Evolutionary conservation across 2,329 filamentous ascomycete species (phyloP), one percentile per base, ranked within the genome.

Genomic region (Davidsoniella australis): DNA sequence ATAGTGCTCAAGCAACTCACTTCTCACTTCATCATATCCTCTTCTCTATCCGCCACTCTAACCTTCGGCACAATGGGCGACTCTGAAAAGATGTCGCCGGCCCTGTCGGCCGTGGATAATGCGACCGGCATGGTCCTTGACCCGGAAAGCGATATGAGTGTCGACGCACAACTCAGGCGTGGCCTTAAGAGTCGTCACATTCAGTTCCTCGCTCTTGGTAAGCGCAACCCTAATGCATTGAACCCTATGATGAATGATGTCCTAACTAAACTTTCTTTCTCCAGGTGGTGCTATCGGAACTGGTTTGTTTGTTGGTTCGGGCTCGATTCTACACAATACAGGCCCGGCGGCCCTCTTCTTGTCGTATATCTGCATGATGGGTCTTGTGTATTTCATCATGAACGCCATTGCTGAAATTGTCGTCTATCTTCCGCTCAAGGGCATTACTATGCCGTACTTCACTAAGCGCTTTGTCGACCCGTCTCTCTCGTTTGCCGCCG

Each of bases 261-360:
- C 10, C 33, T 37, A 43, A 52, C 7, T 42, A 38, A 53, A 18
- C 18, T 18, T 36, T 10, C 12, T 41, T 12, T 12, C 14, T 48
- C 8, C 12, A 51, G 62, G 62, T 41, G 72, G 72, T 53, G 75
- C 72, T 18, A 79, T 80, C 54, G 76, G 76, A 49, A 80, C 76
- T 3, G 76, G 76, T 56, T 68, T 80, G 17, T 80, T 80, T 59
- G 69, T 81, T 53, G 75, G 76, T 50, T 76, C 73, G 37, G 76
- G 76, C 20, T 63, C 63, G 51, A 75, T 77, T 47, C 63, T 80
- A 47, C 64, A 69, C 33, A 63, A 64, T 8, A 70, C 71, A 24
- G 78, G 78, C 2, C 78, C 78, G 2, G 80, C 78, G 4, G 78
- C 81, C 0, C 64, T 86, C 14, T 72, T 86, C 59, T 78, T 87